A percentile compares a stretch with the other conserved stretches of the same genome.
Evolutionary conservation across 2,329 filamentous ascomycete species (phyloP).

Genomic region (Cytospora paraplurivora): DNA sequence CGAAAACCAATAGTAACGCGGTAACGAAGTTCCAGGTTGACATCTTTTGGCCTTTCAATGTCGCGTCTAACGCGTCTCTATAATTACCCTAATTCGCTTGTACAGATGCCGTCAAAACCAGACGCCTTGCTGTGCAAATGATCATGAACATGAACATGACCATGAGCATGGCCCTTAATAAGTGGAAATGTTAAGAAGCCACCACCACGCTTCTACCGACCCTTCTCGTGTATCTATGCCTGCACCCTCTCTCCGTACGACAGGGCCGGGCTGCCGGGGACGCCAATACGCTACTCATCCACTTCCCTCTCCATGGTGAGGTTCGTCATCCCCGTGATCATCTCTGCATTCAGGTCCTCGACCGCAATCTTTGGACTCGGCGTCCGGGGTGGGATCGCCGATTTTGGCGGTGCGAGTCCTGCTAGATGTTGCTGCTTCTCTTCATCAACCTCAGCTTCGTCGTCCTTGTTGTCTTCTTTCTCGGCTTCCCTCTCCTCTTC

Average conservation of each 20-base stretch:
- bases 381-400: conserved; percentile 11
- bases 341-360: conserved; percentile 55
- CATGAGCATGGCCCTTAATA: not conserved
- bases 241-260: conserved; percentile 16
- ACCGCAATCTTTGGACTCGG: conserved; percentile 34
- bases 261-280: not conserved
- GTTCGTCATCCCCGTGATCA: conserved; percentile 62
- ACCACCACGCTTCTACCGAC: not conserved
- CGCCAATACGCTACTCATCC: conserved; percentile 31
- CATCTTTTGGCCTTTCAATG: not conserved
- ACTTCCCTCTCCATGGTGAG: conserved; percentile 49
- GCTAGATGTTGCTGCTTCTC: conserved; percentile 14
- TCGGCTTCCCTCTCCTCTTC: conserved; percentile 47
- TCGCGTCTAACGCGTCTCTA: conserved; percentile 18
- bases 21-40: not conserved
- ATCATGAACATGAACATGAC: conserved; percentile 3
- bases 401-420: conserved; percentile 24
- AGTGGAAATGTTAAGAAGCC: not conserved
- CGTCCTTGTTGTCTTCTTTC: conserved; percentile 35
- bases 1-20: not conserved
- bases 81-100: conserved; percentile 29
- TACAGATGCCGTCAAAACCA: conserved; percentile 28
- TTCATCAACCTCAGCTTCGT: conserved; percentile 13
- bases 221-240: not conserved
- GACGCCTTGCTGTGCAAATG: conserved; percentile 23